Base-by-base conservation (phyloP, 2,329 filamentous ascomycete species). In the Bisporella sp. region DNA sequence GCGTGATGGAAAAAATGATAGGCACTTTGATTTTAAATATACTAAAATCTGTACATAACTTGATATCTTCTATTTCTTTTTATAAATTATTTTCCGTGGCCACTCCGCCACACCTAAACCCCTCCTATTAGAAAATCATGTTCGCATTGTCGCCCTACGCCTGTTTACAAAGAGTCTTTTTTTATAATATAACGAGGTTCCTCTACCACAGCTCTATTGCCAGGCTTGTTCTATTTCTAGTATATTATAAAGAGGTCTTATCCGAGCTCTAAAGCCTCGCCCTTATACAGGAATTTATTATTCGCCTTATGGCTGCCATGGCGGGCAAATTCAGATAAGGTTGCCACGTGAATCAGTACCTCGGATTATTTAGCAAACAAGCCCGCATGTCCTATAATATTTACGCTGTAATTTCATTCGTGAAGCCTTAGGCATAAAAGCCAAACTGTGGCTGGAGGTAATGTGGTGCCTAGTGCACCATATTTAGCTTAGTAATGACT, bases 311-410 rank as follows among this genome's bases (percentile, higher is more conserved):
- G 41, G 41, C 32, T 21, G 41, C 4, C 4, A 21, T 42, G 21
- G 41, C 3, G 41, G 9, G 41, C 41, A 42, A 42, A 42, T 42
- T 42, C 13, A 42, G 13, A 13, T 39, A 45, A 45, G 43, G 31
- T 11, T 45, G 43, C 43, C 43, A 45, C 21, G 30, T 21, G 43
- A 5, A 45, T 45, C 30, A 45, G 43, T 46, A 46, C 44, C 44
- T 46, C 44, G 44, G 46, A 21, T 21, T 21, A 21, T 21, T 21
- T 21, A 3, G 21, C 21, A 21, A 21, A 21, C 21, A 21, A 21
- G 2, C 35, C 35, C 2, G 35, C 35, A 39, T 13, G 9, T 39
- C 35, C 13, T 39, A 39, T 39, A 39, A 13, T 39, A 39, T 39
- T 39, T 39, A 39, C 35, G 35, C 35, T 39, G 3, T 39, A 39